These are phyloP conservation scores for Emericellopsis atlantica DNA, from an alignment of 2,329 filamentous ascomycete genomes.

Conservation along the genomic window DNA sequence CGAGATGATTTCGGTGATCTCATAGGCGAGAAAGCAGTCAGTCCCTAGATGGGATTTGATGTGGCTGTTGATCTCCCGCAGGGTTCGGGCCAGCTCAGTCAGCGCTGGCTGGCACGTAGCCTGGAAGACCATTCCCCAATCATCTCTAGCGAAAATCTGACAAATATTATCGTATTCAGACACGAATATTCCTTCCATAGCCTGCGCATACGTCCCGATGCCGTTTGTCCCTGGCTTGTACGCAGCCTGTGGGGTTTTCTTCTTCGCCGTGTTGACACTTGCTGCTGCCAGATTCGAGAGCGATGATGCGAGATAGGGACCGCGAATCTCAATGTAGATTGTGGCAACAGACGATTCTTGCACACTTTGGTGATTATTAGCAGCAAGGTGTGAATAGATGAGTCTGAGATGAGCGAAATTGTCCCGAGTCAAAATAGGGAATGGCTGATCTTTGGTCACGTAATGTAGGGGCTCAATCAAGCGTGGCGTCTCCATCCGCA, in stretches of 20 bases:
- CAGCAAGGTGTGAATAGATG: conserved; percentile 66
- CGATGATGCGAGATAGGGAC: conserved; percentile 72
- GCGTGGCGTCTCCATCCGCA: conserved; percentile 63
- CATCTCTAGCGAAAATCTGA: conserved; percentile 72
- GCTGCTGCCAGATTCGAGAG: conserved; percentile 80
- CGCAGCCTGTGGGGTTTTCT: conserved; percentile 68
- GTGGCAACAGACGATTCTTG: conserved; percentile 61
- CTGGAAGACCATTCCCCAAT: conserved; percentile 71
- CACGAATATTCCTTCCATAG: conserved; percentile 74
- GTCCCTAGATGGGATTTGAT: conserved; percentile 77
- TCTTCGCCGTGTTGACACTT: conserved; percentile 71
- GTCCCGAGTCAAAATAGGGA: conserved; percentile 68
- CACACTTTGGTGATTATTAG: conserved; percentile 37
- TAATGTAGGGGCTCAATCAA: conserved; percentile 84
- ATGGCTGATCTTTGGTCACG: conserved; percentile 78
- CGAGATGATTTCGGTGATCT: conserved; percentile 84
- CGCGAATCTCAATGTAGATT: conserved; percentile 76
- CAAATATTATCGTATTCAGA: conserved; percentile 88
- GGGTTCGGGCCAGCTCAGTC: conserved; percentile 69
- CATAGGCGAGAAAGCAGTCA: conserved; percentile 90
- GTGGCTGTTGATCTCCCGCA: conserved; percentile 80
- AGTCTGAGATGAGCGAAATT: conserved; percentile 63
- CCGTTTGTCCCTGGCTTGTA: conserved; percentile 86
- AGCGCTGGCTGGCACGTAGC: conserved; percentile 68
- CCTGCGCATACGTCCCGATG: conserved; percentile 77